phyloP scores from a whole-genome alignment of 2,329 filamentous ascomycete species.

The Chalaropsis thielavioides region DNA sequence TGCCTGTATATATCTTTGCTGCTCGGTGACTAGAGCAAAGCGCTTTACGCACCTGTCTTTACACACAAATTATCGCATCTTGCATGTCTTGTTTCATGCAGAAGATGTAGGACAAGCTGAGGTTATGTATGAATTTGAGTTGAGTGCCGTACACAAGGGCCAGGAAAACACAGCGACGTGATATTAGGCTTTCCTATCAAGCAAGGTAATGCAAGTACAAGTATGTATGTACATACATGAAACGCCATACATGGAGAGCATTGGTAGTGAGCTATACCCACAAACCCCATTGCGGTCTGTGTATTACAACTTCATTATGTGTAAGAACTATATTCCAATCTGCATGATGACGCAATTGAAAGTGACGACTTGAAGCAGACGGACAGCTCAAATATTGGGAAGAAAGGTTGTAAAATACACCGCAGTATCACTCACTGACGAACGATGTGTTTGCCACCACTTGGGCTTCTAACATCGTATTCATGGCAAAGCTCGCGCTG shows the following conservation, averaged over 20 bases:
- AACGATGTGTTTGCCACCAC: background rate
- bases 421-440: too few species aligned
- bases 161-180: background rate
- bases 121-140: background rate
- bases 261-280: background rate
- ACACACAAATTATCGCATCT: background rate
- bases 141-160: background rate
- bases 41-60: background rate
- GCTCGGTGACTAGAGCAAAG: background rate
- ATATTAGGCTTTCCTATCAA: background rate
- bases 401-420: background rate
- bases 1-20: background rate
- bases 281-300: constrained; percentile 4
- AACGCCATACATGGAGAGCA: background rate
- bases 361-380: too few species aligned
- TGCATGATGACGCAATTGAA: constrained; percentile 1
- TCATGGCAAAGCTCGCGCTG: background rate
- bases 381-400: background rate
- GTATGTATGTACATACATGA: too few species aligned
- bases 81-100: background rate
- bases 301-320: background rate
- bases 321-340: constrained; percentile 1
- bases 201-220: background rate
- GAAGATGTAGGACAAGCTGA: background rate
- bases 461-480: background rate